phyloP scores from a whole-genome alignment of 2,329 filamentous ascomycete species.

The Cladosporium sp. region DNA sequence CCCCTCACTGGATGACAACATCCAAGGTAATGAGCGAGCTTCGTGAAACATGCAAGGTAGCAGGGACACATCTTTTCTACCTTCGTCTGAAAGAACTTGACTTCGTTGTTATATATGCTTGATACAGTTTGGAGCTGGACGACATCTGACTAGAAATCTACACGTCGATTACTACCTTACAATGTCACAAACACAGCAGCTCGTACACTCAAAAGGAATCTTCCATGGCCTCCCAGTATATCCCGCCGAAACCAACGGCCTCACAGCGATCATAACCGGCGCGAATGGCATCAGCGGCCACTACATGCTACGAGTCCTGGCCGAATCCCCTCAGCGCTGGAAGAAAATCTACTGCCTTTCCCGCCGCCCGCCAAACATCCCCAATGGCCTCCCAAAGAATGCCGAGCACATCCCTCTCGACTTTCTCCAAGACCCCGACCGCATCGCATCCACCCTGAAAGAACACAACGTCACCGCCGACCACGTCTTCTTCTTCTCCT shows the following conservation, averaged over 20 bases:
- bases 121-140: too few relatives aligned
- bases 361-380: conserved; percentile 36
- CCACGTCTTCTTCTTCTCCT: conserved; percentile 51
- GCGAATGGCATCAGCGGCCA: conserved; percentile 50
- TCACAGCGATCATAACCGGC: conserved; percentile 49
- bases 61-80: too few relatives aligned
- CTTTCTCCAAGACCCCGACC: conserved; percentile 33
- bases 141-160: too few relatives aligned
- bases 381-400: conserved; percentile 22
- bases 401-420: conserved; percentile 30
- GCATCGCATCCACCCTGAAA: conserved; percentile 32
- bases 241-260: conserved; percentile 33
- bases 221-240: conserved; percentile 47
- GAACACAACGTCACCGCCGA: conserved; percentile 32
- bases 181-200: conserved; percentile 14
- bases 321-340: conserved; percentile 44
- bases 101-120: too few relatives aligned
- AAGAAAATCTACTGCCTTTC: conserved; percentile 48
- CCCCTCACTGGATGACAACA: too few relatives aligned
- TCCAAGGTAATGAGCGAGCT: too few relatives aligned
- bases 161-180: background rate
- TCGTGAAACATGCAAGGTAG: too few relatives aligned
- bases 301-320: conserved; percentile 45
- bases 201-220: conserved; percentile 36
- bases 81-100: too few relatives aligned